Evolutionary conservation across 257 asterid species (phyloP), one percentile per base, ranked within the genome.

Genomic region (Nicotiana sylvestris): DNA sequence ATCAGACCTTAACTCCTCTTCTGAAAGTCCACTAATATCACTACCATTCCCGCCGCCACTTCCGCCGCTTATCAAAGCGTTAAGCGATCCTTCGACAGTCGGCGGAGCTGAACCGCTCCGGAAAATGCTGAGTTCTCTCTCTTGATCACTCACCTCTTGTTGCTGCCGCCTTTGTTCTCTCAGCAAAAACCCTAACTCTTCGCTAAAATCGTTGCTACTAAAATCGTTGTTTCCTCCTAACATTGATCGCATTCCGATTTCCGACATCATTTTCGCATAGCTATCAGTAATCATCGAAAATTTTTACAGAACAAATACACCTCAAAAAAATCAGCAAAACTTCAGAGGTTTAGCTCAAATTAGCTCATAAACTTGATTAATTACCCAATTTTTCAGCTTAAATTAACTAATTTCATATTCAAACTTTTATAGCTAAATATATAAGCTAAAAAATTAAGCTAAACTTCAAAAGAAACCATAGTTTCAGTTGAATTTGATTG

Each of bases 51-150:
- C 80, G 83, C 97, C 89, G 87, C 94, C 85, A 88, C 93, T 1
- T 4, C 78, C 57, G 1, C 82, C 83, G 2, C 92, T 88, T 32
- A 86, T 81, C 25, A 86, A 35, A 12, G 87, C 86, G 29, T 83
- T 81, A 51, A 91, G 84, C 79, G 92, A 89, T 84, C 93, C 91
- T 65, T 91, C 91, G 9, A 88, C 88, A 5, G 86, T 87, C 9
- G 93, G 97, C n/a, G 97, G 97, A 2, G 95, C 95, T 3, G 95
- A 91, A 56, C 97, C 97, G 74, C 95, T 91, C 49, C 97, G 82
- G 57, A 84, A 88, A 77, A 88, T 86, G 84, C 83, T 87, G 53
- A 87, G 91, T 77, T 92, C 93, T 35, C 88, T 86, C 78, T 88
- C 94, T 37, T 84, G 87, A 76, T 90, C 90, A 84, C 82, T 87